Evolutionary conservation across 2,329 filamentous ascomycete genomes (phyloP).

Genomic region (Teratosphaeria zuluensis): DNA sequence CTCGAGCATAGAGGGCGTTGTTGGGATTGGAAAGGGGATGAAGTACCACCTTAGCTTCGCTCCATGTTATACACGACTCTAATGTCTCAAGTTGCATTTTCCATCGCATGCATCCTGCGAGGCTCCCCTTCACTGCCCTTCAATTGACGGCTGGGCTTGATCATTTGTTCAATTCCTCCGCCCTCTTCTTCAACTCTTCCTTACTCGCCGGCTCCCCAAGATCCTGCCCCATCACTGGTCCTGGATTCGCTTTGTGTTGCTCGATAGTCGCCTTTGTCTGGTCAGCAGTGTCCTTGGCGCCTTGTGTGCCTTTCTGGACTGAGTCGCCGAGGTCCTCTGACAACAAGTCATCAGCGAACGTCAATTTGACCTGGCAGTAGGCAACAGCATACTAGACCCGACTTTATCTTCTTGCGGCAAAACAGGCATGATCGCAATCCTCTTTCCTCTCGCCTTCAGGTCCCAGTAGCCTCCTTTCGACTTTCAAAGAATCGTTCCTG

Average conservation of each 20-base stretch:
- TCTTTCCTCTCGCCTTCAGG: not conserved
- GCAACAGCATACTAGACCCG: not conserved
- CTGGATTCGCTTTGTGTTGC: slow-evolving; percentile 35
- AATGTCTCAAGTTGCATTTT: too few species aligned
- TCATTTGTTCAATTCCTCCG: slow-evolving; percentile 40
- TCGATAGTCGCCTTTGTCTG: not conserved
- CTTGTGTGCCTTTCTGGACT: not conserved
- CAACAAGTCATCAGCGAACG: not conserved
- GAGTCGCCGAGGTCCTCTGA: not conserved
- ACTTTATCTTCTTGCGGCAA: slow-evolving; percentile 31
- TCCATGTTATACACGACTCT: not conserved
- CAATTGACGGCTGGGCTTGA: not conserved
- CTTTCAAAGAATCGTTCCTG: not conserved
- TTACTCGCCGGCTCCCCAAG: slow-evolving; percentile 37
- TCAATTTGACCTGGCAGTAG: not conserved
- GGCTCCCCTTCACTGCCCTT: not conserved
- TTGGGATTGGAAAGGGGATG: slow-evolving; percentile 61
- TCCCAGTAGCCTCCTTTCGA: not conserved
- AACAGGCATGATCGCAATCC: slow-evolving; percentile 28
- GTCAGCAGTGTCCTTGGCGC: not conserved
- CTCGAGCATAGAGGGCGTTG: slow-evolving; percentile 50
- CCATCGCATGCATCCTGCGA: too few species aligned
- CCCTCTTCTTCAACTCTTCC: slow-evolving; percentile 40
- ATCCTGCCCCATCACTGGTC: slow-evolving; percentile 36
- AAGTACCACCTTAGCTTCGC: slow-evolving; percentile 47